phyloP scores from a whole-genome alignment of 2,329 filamentous ascomycete species.

The Lachnum nothofagi region DNA sequence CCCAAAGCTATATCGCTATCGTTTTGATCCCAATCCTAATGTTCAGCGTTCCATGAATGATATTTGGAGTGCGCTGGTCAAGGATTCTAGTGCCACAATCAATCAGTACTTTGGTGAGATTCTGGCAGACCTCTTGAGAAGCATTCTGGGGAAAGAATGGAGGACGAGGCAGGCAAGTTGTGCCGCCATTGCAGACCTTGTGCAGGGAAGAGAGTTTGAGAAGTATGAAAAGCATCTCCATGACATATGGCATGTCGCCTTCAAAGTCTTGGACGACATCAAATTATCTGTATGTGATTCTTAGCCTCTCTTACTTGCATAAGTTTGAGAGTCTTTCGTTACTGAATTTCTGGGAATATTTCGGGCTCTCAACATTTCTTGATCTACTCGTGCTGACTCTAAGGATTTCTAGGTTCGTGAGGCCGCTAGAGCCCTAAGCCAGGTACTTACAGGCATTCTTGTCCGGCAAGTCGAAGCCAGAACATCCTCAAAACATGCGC shows the following conservation, averaged over 20 bases:
- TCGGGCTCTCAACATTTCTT: no score
- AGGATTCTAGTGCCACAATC: slow-evolving; percentile 72
- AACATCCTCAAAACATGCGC: slow-evolving; percentile 62
- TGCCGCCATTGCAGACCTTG: slow-evolving; percentile 78
- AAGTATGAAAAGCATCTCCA: slow-evolving; percentile 81
- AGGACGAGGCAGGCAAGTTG: slow-evolving; percentile 88
- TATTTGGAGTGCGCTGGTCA: slow-evolving; percentile 95
- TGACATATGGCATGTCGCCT: slow-evolving; percentile 77
- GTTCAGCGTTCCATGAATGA: slow-evolving; percentile 95
- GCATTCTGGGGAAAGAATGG: slow-evolving; percentile 88
- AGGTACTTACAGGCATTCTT: slow-evolving; percentile 76
- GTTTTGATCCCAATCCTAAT: slow-evolving; percentile 90
- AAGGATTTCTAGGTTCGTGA: no score
- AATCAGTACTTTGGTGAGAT: slow-evolving; percentile 83
- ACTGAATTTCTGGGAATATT: no score
- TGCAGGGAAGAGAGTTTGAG: slow-evolving; percentile 70
- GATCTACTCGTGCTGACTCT: no score
- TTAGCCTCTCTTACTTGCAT: no score
- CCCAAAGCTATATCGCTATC: slow-evolving; percentile 87
- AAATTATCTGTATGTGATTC: no score
- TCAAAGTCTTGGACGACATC: slow-evolving; percentile 93
- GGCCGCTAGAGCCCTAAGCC: slow-evolving; percentile 76
- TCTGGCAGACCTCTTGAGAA: slow-evolving; percentile 78
- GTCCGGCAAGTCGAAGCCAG: slow-evolving; percentile 81
- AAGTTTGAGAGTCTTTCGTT: no score